Base-by-base conservation (phyloP, 805 yeast species). In the Candida caryicola region DNA sequence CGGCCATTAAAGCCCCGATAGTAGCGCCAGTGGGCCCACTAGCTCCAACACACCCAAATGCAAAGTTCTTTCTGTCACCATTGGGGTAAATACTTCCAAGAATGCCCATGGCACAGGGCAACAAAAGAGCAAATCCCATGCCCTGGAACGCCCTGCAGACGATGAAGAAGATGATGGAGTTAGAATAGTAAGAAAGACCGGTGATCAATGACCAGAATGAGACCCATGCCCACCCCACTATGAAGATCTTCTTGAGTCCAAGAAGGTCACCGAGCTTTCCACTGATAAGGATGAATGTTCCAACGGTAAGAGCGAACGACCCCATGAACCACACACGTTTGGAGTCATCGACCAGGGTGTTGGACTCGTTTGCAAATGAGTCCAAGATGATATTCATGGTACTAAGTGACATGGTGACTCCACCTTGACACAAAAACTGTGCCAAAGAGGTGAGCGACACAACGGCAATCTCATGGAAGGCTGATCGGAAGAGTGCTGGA, bases 181-280 rank as follows among this genome's bases (percentile, higher is more conserved):
- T 57, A 1, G 80, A 49, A 49, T 76, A 83, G 13, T 60, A 56
- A 0, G 85, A 62, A 3, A 83, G 50, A 0, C 90, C 91, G 3
- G 77, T 70, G 14, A 85, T 58, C 33, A 82, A 46, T 1, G 80
- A 64, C 83, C 88, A 81, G 0, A 82, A 23, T 0, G 71, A 49
- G 2, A 73, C 59, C 77, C 85, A 74, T 5, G 58, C 33, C 58
- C 79, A 79, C 1, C 91, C 88, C 4, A 66, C 48, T 0, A 78
- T 29, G 37, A 81, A 66, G n/a, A 77, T 58, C 29, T 55, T 61
- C 41, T 77, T 79, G 37, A 81, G 64, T 0, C 93, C 93, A 47
- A 76, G 77, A 9, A 83, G 63, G 51, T 85, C 95, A 23, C 95
- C 93, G 32, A 82, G 52, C 34, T 81, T 69, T 6, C 93, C 93